These are phyloP conservation scores for Chrysosporium keratinophilum DNA, from an alignment of 2,329 filamentous ascomycete genomes.

Conservation along the genomic window DNA sequence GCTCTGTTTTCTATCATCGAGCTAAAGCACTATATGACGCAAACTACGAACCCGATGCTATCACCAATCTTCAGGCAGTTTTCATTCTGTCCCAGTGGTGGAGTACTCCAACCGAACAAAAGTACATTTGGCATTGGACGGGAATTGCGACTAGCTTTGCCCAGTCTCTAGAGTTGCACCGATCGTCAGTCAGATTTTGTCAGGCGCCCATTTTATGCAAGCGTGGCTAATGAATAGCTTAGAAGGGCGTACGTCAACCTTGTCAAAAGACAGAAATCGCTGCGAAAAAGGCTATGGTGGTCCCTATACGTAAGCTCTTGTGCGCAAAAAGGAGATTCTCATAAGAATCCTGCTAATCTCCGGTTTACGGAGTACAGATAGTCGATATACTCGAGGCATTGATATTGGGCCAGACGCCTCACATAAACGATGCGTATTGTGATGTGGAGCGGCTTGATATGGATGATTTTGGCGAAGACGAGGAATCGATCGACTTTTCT, in stretches of 20 bases:
- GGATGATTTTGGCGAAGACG: conserved; percentile 15
- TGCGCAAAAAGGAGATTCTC: background rate
- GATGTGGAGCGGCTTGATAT: conserved; percentile 17
- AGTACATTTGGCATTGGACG: conserved; percentile 24
- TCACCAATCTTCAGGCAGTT: conserved; percentile 19
- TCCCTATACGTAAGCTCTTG: conserved; percentile 15
- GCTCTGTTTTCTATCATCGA: conserved; percentile 20
- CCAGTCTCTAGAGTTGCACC: conserved; percentile 22
- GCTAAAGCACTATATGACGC: conserved; percentile 23
- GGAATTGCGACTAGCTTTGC: conserved; percentile 21
- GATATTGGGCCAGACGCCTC: conserved; percentile 20
- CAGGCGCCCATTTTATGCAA: background rate
- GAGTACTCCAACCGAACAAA: conserved; percentile 21
- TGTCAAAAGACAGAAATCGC: background rate
- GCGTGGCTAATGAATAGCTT: conserved; percentile 2
- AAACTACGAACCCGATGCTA: conserved; percentile 21
- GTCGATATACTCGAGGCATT: conserved; percentile 18
- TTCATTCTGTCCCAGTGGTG: conserved; percentile 23
- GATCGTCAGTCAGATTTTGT: conserved; percentile 15
- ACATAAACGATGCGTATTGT: conserved; percentile 20
- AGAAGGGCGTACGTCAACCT: conserved; percentile 16
- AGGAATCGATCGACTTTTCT: background rate
- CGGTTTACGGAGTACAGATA: background rate
- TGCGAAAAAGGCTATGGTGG: conserved; percentile 21
- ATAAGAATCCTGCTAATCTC: background rate